A percentile compares a stretch with the other conserved stretches of the same genome.
Evolutionary conservation across 768 basidiomycete species (phyloP).

Genomic region (Tylopilus rubrobrunneus): DNA sequence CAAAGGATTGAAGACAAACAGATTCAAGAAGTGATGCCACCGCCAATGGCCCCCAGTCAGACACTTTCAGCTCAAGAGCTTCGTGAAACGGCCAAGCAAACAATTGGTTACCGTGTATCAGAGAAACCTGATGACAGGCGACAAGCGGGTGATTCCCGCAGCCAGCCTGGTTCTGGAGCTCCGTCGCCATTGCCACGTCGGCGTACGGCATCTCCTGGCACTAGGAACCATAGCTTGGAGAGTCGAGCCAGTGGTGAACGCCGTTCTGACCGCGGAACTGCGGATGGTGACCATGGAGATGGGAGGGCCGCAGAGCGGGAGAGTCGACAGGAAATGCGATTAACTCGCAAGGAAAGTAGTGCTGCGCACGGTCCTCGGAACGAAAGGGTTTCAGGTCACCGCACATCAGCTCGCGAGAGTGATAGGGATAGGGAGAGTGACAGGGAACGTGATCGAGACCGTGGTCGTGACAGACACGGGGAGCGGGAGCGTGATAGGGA

Average conservation of each 20-base stretch:
- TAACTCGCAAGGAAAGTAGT: constrained; percentile 40
- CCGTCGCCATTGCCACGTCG: constrained; percentile 53
- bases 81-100: constrained; percentile 74
- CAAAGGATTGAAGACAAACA: constrained; percentile 40
- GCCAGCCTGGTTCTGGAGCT: constrained; percentile 47
- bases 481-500: constrained; percentile 47
- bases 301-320: constrained; percentile 56
- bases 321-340: constrained; percentile 40
- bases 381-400: constrained; percentile 45
- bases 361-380: constrained; percentile 50
- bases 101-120: constrained; percentile 38
- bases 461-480: constrained; percentile 43
- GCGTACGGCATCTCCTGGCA: constrained; percentile 63
- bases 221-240: constrained; percentile 66
- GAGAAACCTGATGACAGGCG: constrained; percentile 41
- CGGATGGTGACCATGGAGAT: constrained; percentile 44
- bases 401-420: constrained; percentile 31
- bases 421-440: constrained; percentile 43
- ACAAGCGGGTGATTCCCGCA: constrained; percentile 36
- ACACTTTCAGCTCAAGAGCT: constrained; percentile 76
- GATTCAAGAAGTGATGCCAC: constrained; percentile 58
- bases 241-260: constrained; percentile 71
- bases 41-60: constrained; percentile 74
- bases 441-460: constrained; percentile 46
- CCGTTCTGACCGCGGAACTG: constrained; percentile 47